Evolutionary conservation across 176 grass and related monocot genomes (phyloP).

Genomic region (Urochloa ruziziensis): DNA sequence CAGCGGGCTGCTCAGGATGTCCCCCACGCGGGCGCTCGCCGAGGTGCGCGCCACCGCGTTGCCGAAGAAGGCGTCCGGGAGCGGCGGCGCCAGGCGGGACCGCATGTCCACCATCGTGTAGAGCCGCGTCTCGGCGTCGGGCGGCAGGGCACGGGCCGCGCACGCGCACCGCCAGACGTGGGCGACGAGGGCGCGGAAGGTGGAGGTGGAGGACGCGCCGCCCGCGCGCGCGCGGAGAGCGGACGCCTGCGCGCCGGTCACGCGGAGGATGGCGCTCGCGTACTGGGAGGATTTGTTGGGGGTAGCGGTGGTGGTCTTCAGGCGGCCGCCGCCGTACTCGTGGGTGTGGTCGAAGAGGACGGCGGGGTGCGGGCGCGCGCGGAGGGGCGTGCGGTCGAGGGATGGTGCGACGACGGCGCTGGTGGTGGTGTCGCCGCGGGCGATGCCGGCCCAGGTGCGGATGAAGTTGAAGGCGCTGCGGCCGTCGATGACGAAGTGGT

Average conservation of each 20-base stretch:
- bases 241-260: constrained; percentile 25
- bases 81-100: constrained; percentile 33
- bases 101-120: constrained; percentile 59
- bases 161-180: constrained; percentile 60
- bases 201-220: constrained; percentile 18
- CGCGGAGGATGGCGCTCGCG: constrained; percentile 36
- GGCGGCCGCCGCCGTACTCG: constrained; percentile 34
- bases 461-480: constrained; percentile 59
- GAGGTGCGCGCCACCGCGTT: constrained; percentile 47
- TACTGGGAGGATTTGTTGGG: too few relatives aligned
- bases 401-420: not conserved
- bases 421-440: constrained; percentile 11
- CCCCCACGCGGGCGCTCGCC: constrained; percentile 24
- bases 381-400: constrained; percentile 52
- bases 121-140: constrained; percentile 32
- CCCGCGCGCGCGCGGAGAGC: constrained; percentile 24
- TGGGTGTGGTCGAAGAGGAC: constrained; percentile 37
- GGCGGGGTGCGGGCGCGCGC: not conserved
- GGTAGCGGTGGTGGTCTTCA: not conserved
- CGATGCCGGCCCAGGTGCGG: constrained; percentile 44
- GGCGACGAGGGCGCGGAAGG: constrained; percentile 47
- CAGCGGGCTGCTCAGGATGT: constrained; percentile 5
- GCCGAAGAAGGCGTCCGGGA: constrained; percentile 51
- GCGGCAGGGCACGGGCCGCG: constrained; percentile 31
- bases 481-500: constrained; percentile 58